Evolutionary conservation across 371 early-diverging fungal species (phyloP), one percentile per base, ranked within the genome.

Genomic region (Haplosporangium sp.): DNA sequence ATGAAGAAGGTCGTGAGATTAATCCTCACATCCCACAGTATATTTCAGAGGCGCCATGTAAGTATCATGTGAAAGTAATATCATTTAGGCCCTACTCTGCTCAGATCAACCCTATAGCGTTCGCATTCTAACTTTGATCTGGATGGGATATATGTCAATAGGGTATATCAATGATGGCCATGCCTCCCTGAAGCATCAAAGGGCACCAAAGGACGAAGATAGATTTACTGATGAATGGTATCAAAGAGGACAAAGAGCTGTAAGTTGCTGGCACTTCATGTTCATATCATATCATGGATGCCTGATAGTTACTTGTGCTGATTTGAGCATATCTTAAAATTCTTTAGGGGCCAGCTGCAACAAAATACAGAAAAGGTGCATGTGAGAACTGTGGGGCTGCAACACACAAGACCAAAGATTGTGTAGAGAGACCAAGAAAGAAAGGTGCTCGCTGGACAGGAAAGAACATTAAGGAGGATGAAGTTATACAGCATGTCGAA

Each of bases 11-110:
- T 53, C 92, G 92, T 47, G 96, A 95, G 77, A 97, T 99, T 89
- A 98, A 99, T 84, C 99, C 99, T n/a, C 97, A 99, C 76, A 98
- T 98, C 53, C 99, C 99, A 3, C 93, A 96, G 69, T 98, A 95
- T 83, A 98, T 98, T 87, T 89, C 96, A 11, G 90, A 96, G 44
- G 97, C 97, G 56, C 99, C 99, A 73, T 98, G 95, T 88, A 87
- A 38, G 74, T 66, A 61, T n/a, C n/a, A 13, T 48, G 5, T 15
- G n/a, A 48, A 4, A 48, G 5, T 48, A 27, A 48, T 48, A 48
- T 48, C 13, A 5, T 48, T 48, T 48, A 48, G 13, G 5, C n/a
- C 27, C 11, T 48, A 17, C 48, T 17, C 48, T 45, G 27, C 42
- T 59, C 19, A 35, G n/a, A 35, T 58, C 34, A 15, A 9, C 45